Conservation (phyloP, 2,329 filamentous ascomycete genomes). For the Fusarium mexicanum region DNA sequence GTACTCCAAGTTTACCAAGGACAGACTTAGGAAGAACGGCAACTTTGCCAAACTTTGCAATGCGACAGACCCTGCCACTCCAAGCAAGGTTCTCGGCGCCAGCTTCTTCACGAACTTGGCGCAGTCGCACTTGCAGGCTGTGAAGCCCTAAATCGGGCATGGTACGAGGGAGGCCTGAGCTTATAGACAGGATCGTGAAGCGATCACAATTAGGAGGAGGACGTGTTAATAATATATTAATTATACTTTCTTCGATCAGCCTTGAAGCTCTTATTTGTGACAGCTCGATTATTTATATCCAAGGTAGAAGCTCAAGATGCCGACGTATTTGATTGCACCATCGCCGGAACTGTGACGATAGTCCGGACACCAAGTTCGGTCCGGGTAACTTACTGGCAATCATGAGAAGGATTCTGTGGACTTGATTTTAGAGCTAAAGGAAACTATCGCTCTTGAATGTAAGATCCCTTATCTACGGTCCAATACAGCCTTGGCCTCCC, state of each 20-base stretch:
- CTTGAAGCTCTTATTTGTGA: background rate
- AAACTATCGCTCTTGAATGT: background rate
- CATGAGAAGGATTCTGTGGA: too few relatives aligned
- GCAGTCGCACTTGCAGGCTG: slow-evolving; percentile 47
- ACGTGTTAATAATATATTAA: background rate
- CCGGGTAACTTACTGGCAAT: background rate
- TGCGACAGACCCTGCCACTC: slow-evolving; percentile 53
- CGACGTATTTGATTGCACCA: too few relatives aligned
- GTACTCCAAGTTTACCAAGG: slow-evolving; percentile 51
- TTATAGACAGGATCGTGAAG: background rate
- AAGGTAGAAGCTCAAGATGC: background rate
- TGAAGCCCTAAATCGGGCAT: background rate
- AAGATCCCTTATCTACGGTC: background rate
- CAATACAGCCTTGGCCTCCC: background rate
- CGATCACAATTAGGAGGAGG: background rate
- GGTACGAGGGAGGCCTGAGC: too few relatives aligned
- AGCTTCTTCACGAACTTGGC: slow-evolving; percentile 60
- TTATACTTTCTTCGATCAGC: background rate
- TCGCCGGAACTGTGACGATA: background rate
- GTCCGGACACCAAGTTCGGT: too few relatives aligned
- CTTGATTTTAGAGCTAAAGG: background rate
- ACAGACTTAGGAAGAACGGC: slow-evolving; percentile 52
- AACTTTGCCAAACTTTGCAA: slow-evolving; percentile 61
- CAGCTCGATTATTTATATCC: background rate
- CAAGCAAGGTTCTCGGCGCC: slow-evolving; percentile 55